Base-by-base conservation (phyloP, 768 basidiomycete genomes). In the Pilatotrama ljubarskyi region DNA sequence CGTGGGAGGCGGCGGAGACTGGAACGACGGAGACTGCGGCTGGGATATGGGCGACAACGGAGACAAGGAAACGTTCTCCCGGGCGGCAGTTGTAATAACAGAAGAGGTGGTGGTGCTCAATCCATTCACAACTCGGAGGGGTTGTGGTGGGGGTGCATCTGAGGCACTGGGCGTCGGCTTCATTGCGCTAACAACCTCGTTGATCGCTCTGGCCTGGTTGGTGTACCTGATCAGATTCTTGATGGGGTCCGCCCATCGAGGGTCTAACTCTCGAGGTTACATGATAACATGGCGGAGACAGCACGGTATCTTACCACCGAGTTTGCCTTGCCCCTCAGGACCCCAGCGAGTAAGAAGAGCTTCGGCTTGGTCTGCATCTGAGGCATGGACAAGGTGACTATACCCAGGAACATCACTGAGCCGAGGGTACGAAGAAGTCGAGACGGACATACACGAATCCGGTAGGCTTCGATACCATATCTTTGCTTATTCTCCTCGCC, bases 361-460 rank as follows among this genome's bases (percentile, higher is more conserved):
- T 72, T 91, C 90, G 35, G 91, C 84, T 71, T 95, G 91, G 75
- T 91, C 90, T 13, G 88, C 91, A 75, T 94, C 91, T 58, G 91
- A 93, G 29, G 94, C 93, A 76, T 95, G 93, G 10, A 94, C 86
- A 63, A 93, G 80, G 77, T 96, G 93, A 53, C 93, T 95, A 65
- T 47, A 58, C 62, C 60, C 62, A 15, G n/a, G 6, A 48, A 29
- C 11, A 15, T 50, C 37, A 5, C 26, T 4, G 46, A 3, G 11
- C 46, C 26, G 20, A 51, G 68, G 61, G 68, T 66, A 61, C 59
- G 38, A 38, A 57, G 36, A 24, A 58, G 29, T 32, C 38, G 58
- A 50, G 37, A 58, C 41, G 65, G 50, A 84, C 91, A 74, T 79
- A 95, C 92, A 91, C 80, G 72, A 94, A 94, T 64, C 85, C 87